Conservation (phyloP, 1,139 yeast genomes). For the Yueomyces sp. region DNA sequence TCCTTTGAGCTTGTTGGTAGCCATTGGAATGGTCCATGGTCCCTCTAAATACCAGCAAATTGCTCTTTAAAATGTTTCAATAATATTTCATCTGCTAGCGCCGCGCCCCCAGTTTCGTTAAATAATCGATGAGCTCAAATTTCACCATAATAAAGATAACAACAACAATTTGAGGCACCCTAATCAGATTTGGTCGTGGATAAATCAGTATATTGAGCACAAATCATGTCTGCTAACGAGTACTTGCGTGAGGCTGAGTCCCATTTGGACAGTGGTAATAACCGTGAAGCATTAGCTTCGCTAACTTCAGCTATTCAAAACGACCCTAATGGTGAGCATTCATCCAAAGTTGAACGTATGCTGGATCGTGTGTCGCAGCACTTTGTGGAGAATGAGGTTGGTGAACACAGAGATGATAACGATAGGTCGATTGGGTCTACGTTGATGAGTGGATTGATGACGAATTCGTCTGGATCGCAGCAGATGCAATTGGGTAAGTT, state of each 20-base stretch:
- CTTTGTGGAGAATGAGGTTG: conserved; percentile 10
- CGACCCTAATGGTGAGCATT: conserved; percentile 14
- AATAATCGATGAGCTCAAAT: not conserved
- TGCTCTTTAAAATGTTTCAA: no score
- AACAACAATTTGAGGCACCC: not conserved
- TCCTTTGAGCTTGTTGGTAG: no score
- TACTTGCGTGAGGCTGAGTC: conserved; percentile 14
- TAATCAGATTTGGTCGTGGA: not conserved
- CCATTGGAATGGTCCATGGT: no score
- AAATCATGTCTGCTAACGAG: conserved; percentile 8
- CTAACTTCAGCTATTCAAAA: conserved; percentile 17
- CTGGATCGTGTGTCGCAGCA: conserved; percentile 12
- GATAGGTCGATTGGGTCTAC: conserved; percentile 16
- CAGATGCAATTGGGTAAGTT: conserved; percentile 20
- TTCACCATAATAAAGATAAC: not conserved
- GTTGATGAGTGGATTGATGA: conserved; percentile 12
- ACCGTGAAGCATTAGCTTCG: conserved; percentile 18
- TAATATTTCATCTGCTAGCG: not conserved
- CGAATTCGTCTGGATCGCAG: conserved; percentile 14
- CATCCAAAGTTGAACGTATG: conserved; percentile 14
- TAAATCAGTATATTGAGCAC: not conserved
- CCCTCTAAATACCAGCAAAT: no score
- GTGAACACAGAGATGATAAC: conserved; percentile 3
- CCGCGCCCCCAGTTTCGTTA: not conserved
- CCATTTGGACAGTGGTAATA: conserved; percentile 14